Percentiles rank a stretch among this genome's conserved stretches.
Conservation (phyloP, 1,284 basidiomycete genomes). For the Neonothopanus nambi region DNA sequence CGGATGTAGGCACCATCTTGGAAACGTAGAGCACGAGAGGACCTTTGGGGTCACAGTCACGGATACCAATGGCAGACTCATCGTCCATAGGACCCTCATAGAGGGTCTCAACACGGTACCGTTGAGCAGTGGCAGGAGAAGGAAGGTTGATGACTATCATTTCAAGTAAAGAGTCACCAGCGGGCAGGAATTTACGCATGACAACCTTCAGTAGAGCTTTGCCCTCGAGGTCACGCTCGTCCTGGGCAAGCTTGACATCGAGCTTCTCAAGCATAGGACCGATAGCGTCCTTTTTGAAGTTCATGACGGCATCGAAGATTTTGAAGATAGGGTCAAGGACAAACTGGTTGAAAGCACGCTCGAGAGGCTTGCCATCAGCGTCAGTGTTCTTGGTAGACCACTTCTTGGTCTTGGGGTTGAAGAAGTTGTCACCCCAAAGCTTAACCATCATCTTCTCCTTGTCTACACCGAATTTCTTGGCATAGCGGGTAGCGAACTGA, state of each 20-base stretch:
- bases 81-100: slow-evolving; percentile 99
- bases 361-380: slow-evolving; percentile 86
- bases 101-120: slow-evolving; percentile 98
- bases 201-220: slow-evolving; percentile 97
- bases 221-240: slow-evolving; percentile 95
- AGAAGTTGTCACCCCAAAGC: slow-evolving; percentile 99
- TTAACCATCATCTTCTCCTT: slow-evolving; percentile 98
- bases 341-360: slow-evolving; percentile 94
- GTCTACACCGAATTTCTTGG: slow-evolving; percentile 99
- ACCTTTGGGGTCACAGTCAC: slow-evolving; percentile 96
- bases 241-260: slow-evolving; percentile 86
- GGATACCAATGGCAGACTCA: slow-evolving; percentile 97
- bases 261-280: slow-evolving; percentile 93
- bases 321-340: slow-evolving; percentile 99
- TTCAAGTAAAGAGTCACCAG: slow-evolving; percentile 97
- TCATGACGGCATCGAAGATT: slow-evolving; percentile 99
- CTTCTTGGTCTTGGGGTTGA: slow-evolving; percentile 97
- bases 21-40: slow-evolving; percentile 99
- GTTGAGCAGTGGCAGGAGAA: slow-evolving; percentile 95
- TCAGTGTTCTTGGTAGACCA: slow-evolving; percentile 86
- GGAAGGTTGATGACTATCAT: slow-evolving; percentile 99
- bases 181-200: slow-evolving; percentile 99
- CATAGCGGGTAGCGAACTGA: slow-evolving; percentile 94
- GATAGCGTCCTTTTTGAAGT: slow-evolving; percentile 97
- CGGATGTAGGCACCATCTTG: slow-evolving; percentile 99